phyloP scores from a whole-genome alignment of 257 asterid genomes.

The Salvia splendens region DNA sequence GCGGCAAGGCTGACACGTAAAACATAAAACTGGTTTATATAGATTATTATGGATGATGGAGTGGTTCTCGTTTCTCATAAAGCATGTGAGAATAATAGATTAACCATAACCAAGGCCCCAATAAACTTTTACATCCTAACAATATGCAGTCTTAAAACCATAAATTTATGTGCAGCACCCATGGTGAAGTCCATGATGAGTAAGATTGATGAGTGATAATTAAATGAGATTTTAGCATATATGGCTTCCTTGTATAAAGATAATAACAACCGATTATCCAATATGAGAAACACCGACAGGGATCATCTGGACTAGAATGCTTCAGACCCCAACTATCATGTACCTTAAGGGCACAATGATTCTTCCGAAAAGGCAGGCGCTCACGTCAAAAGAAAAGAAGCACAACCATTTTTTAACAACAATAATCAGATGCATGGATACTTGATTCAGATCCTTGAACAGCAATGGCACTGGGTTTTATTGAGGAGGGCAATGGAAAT shows the following conservation, averaged over 20 bases:
- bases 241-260: neutral
- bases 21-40: neutral
- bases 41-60: constrained; percentile 7
- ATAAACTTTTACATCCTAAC: constrained; percentile 4
- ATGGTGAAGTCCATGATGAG: neutral
- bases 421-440: neutral
- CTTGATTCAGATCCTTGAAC: neutral
- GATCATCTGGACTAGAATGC: neutral
- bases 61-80: neutral
- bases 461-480: neutral
- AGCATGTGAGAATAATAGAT: neutral
- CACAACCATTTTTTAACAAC: neutral
- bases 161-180: neutral
- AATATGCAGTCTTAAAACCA: neutral
- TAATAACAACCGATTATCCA: neutral
- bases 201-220: too few relatives aligned
- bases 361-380: neutral
- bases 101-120: neutral
- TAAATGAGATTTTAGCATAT: too few relatives aligned
- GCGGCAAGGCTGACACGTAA: neutral
- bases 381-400: neutral
- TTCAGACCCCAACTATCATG: neutral
- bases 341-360: neutral
- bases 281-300: neutral
- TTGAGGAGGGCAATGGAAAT: neutral